Conservation (phyloP, 169 alveolate genomes). For the Nephromyces sp. region DNA sequence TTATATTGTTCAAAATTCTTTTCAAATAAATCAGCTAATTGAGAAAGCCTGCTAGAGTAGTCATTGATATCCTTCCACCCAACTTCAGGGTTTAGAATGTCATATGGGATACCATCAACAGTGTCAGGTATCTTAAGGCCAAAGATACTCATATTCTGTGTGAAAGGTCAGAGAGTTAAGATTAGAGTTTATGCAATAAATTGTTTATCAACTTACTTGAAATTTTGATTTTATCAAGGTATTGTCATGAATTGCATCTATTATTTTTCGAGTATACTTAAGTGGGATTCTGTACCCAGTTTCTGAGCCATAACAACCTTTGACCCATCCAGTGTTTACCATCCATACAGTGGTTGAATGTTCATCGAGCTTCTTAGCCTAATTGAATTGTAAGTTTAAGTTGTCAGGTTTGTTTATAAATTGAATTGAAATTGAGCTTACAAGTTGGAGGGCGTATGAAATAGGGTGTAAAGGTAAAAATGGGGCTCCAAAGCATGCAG, state of each 20-base stretch:
- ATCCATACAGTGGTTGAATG: constrained; percentile 74
- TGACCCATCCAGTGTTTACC: constrained; percentile 90
- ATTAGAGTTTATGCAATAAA: no score
- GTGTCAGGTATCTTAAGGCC: constrained; percentile 14
- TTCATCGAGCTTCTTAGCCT: constrained; percentile 44
- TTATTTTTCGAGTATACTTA: constrained; percentile 71
- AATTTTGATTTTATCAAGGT: constrained; percentile 10
- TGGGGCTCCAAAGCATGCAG: constrained; percentile 93
- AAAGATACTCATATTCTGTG: constrained; percentile 5
- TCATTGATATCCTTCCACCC: constrained; percentile 5
- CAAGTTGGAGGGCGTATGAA: constrained; percentile 75
- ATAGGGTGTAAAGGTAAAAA: constrained; percentile 87
- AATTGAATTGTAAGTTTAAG: not conserved
- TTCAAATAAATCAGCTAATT: constrained; percentile 15
- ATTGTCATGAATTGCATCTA: constrained; percentile 81
- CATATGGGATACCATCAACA: constrained; percentile 13
- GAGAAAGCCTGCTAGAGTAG: not conserved
- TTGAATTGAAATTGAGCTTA: constrained; percentile 5
- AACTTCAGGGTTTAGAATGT: constrained; percentile 14
- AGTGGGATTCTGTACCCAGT: constrained; percentile 80
- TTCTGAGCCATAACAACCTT: constrained; percentile 76
- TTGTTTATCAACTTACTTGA: no score
- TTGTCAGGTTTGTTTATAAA: not conserved
- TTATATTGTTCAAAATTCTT: constrained; percentile 23
- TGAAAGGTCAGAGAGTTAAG: no score